Evolutionary conservation across 1,284 basidiomycete genomes (phyloP), one percentile per base, ranked within the genome.

Genomic region (Marasmius sp.): DNA sequence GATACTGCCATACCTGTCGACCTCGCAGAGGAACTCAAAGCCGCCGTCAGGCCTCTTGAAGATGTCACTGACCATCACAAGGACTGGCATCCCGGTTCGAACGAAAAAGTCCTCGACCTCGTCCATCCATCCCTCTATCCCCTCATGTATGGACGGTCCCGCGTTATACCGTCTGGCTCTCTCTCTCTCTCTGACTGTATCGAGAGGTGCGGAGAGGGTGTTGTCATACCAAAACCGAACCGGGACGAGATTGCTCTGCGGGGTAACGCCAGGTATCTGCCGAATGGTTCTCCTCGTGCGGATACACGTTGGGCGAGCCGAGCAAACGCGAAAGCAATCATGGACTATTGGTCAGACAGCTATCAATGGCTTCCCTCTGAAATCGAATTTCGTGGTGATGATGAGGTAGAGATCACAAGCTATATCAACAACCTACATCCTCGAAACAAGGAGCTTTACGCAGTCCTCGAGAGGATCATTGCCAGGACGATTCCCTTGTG

Each of bases 81-180:
- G 55, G 81, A 83, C 66, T 82, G 81, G 80, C 81, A 81, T 64
- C 81, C 81, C 0, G 72, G 75, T 11, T 80, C 80, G 8, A 70
- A 81, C 41, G 69, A 71, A 1, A 74, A 73, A 56, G 79, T 82
- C 6, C 75, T 81, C 10, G 79, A 81, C 60, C 74, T 81, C 34
- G 75, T 47, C 20, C 45, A 47, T 47, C 45, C 45, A 20, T 47
- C 45, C 16, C 45, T 47, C 45, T 47, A 47, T 20, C 45, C 45
- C 16, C 80, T 3, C 79, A 81, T 61, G 79, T 52, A 33, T 14
- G 27, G 33, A 16, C 16, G 20, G 33, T 43, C 80, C 0, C 78
- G 77, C 3, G 70, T 82, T 16, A 80, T 75, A 60, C 75, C 75
- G 3, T 60, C 80, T 18, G 72, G 77, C 1, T 79, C 80, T 61